A percentile compares a stretch with the other conserved stretches of the same genome.
These are phyloP conservation scores for Ananas comosus DNA, from an alignment of 176 grass and related monocot species.

Conservation along the genomic window DNA sequence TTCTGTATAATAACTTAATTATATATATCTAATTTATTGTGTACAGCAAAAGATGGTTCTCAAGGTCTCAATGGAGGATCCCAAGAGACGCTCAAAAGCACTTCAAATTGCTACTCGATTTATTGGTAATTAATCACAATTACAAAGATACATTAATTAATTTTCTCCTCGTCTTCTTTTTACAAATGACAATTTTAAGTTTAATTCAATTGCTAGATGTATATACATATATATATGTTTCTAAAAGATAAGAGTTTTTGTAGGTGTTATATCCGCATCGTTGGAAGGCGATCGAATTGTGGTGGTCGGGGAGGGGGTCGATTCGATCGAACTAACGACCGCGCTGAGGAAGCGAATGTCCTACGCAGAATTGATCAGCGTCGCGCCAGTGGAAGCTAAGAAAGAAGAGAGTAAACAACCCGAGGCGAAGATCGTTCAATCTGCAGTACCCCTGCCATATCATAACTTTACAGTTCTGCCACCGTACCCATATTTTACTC, in stretches of 20 bases:
- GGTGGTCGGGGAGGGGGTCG: slow-evolving; percentile 39
- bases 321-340: slow-evolving; percentile 46
- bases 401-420: slow-evolving; percentile 31
- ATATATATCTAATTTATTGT: no score
- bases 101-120: neutral
- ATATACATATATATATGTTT: neutral
- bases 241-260: neutral
- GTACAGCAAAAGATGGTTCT: slow-evolving; percentile 7
- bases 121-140: neutral
- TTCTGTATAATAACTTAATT: no score
- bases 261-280: slow-evolving; percentile 57
- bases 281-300: slow-evolving; percentile 47
- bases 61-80: neutral
- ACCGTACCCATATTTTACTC: no score
- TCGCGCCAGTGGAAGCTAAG: slow-evolving; percentile 42
- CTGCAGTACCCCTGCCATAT: neutral
- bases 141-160: neutral
- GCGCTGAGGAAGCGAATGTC: slow-evolving; percentile 41
- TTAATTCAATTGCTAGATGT: neutral
- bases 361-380: slow-evolving; percentile 48
- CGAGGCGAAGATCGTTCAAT: neutral
- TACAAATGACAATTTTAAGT: neutral
- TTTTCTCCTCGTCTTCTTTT: neutral
- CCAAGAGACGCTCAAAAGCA: neutral
- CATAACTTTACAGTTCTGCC: no score